phyloP scores from a whole-genome alignment of 2,329 filamentous ascomycete genomes.

The Colletotrichum gigasporum region DNA sequence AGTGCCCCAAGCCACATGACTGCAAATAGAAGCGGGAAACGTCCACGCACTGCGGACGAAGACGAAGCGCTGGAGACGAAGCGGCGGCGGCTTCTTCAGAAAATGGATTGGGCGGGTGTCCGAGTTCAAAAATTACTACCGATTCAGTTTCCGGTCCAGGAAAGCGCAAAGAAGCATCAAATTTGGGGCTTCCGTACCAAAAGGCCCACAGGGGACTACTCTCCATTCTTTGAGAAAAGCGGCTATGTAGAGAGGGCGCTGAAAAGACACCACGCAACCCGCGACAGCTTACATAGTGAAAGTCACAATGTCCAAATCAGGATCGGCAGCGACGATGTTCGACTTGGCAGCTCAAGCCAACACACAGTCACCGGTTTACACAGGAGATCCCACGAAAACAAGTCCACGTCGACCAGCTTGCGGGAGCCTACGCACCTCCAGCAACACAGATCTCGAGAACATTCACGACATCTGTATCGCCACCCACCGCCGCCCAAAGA shows the following conservation, averaged over 20 bases:
- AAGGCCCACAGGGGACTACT: not conserved
- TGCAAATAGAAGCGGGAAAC: not conserved
- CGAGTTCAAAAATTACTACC: constrained; percentile 41
- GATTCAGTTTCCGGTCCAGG: constrained; percentile 5
- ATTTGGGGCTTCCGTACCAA: constrained; percentile 27
- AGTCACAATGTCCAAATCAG: constrained; percentile 16
- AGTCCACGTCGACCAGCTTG: not conserved
- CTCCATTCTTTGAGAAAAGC: not conserved
- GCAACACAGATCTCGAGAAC: not conserved
- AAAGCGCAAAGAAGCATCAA: not conserved
- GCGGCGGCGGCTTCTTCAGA: constrained; percentile 29
- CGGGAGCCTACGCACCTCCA: not conserved
- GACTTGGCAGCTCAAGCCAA: not conserved
- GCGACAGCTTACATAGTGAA: not conserved
- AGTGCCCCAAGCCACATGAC: too few species aligned
- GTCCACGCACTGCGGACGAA: not conserved
- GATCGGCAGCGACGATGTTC: constrained; percentile 29
- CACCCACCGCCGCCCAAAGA: not conserved
- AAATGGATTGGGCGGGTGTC: constrained; percentile 42
- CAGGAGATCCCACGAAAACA: not conserved
- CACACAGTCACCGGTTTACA: not conserved
- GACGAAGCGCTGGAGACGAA: constrained; percentile 22
- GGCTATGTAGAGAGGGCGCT: not conserved
- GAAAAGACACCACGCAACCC: not conserved
- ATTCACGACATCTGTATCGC: not conserved